Conservation (phyloP, 2,329 filamentous ascomycete genomes). For the Xylaria sp. region DNA sequence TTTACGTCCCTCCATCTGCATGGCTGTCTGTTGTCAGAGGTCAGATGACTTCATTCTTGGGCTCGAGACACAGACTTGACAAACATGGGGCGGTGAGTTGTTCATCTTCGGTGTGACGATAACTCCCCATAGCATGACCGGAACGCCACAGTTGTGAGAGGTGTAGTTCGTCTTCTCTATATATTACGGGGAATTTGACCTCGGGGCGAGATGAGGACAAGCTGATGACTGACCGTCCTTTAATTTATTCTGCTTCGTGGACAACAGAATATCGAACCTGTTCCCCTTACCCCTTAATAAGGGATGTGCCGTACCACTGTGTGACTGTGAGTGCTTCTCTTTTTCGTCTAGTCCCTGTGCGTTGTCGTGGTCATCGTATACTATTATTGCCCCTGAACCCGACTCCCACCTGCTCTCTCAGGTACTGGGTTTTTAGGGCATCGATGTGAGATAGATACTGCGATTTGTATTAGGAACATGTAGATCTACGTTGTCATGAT, state of each 20-base stretch:
- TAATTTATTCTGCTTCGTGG: background rate
- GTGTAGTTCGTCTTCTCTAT: background rate
- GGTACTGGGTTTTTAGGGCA: background rate
- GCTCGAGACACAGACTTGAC: constrained; percentile 8
- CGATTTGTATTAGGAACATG: background rate
- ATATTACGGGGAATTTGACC: background rate
- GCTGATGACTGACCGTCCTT: background rate
- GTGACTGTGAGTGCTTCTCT: background rate
- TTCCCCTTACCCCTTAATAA: background rate
- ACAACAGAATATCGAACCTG: background rate
- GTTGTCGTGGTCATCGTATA: background rate
- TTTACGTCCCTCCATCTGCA: constrained; percentile 1
- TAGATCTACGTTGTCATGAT: background rate
- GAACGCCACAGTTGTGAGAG: background rate
- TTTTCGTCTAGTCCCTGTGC: background rate
- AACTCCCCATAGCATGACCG: background rate
- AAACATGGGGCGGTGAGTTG: constrained; percentile 17
- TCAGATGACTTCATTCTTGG: background rate
- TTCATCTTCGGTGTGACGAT: constrained; percentile 9
- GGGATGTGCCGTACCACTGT: background rate
- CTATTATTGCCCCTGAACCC: background rate
- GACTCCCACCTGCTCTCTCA: background rate
- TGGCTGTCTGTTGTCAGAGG: background rate
- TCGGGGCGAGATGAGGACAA: background rate
- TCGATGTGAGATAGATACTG: background rate